phyloP scores from a whole-genome alignment of 2,329 filamentous ascomycete species.

The Diaporthe caulivora region DNA sequence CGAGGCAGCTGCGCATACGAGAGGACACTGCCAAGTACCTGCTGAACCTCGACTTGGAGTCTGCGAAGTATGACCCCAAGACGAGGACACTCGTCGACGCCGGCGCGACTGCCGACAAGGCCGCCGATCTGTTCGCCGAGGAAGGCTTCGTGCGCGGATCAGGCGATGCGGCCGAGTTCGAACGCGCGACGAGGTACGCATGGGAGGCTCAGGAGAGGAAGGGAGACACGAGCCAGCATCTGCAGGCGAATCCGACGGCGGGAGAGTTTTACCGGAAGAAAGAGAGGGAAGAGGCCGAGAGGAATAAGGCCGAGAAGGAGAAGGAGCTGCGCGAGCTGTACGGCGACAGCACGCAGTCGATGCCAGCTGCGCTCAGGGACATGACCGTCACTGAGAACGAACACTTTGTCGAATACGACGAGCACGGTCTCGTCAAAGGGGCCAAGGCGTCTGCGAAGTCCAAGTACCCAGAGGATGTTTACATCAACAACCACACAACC shows the following conservation, averaged over 20 bases:
- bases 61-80: conserved; percentile 97
- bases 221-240: conserved; percentile 83
- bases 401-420: conserved; percentile 93
- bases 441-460: conserved; percentile 82
- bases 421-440: conserved; percentile 90
- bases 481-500: conserved; percentile 90
- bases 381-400: conserved; percentile 84
- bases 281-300: conserved; percentile 79
- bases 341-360: conserved; percentile 69
- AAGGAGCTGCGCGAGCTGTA: conserved; percentile 85
- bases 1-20: conserved; percentile 88
- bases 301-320: conserved; percentile 75
- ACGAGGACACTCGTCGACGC: conserved; percentile 90
- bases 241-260: conserved; percentile 96
- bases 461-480: conserved; percentile 91
- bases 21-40: conserved; percentile 99
- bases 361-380: conserved; percentile 73
- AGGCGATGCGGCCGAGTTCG: conserved; percentile 93
- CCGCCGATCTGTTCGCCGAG: conserved; percentile 87
- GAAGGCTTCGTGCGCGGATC: conserved; percentile 91
- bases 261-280: conserved; percentile 88
- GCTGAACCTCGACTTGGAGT: conserved; percentile 93
- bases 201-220: conserved; percentile 94
- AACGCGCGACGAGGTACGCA: conserved; percentile 87
- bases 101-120: conserved; percentile 83